A percentile compares a stretch with the other conserved stretches of the same genome.
Evolutionary conservation across 2,329 filamentous ascomycete species (phyloP).

Genomic region (Peltaster fructicola): DNA sequence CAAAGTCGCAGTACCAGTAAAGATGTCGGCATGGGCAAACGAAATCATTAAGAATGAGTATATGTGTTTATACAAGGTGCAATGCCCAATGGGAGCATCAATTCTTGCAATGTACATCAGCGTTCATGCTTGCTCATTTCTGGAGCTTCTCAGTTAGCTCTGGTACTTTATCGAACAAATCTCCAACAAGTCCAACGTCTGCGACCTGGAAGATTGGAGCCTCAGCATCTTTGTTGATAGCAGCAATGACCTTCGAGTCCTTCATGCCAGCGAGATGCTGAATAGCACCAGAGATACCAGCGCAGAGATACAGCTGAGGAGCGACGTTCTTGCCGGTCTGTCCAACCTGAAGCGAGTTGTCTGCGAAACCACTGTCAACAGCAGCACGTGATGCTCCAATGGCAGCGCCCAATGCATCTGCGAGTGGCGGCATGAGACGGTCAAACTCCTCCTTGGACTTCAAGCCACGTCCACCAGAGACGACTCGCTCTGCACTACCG

Average conservation of each 20-base stretch:
- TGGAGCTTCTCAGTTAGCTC: conserved; percentile 94
- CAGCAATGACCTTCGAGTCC: conserved; percentile 97
- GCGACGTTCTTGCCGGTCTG: conserved; percentile 98
- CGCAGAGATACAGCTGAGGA: conserved; percentile 84
- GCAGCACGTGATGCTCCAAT: conserved; percentile 89
- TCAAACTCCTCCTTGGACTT: conserved; percentile 99
- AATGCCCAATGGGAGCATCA: no score
- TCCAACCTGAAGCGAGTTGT: conserved; percentile 95
- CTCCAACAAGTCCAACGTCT: conserved; percentile 86
- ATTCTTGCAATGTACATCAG: background rate
- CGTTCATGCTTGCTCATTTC: conserved; percentile 9
- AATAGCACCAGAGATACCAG: conserved; percentile 91
- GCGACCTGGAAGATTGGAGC: conserved; percentile 97
- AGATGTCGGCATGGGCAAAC: no score
- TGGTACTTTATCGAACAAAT: conserved; percentile 88
- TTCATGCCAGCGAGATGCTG: conserved; percentile 99
- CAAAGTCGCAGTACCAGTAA: no score
- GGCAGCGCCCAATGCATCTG: conserved; percentile 83
- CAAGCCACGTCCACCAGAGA: conserved; percentile 81
- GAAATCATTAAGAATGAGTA: no score
- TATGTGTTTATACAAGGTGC: no score
- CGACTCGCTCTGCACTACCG: conserved; percentile 71
- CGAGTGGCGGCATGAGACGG: conserved; percentile 74
- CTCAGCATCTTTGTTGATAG: conserved; percentile 95
- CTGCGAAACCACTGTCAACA: conserved; percentile 91